phyloP scores from a whole-genome alignment of 352 stramenopile genomes.

The Phytophthora cryptogea region DNA sequence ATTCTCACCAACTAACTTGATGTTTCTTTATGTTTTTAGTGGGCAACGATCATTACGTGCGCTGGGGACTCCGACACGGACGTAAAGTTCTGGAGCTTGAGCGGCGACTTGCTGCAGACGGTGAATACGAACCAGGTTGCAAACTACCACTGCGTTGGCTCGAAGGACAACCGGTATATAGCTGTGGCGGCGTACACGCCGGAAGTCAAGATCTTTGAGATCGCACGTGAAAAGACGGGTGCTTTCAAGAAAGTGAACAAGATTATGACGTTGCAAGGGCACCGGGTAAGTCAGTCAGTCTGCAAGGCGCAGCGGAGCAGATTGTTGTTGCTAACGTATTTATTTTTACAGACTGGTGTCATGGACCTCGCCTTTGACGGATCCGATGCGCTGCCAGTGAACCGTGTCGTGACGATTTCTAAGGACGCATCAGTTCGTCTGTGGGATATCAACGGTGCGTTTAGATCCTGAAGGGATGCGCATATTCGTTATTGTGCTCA shows the following conservation, averaged over 20 bases:
- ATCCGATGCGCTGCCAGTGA: constrained; percentile 68
- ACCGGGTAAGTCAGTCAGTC: constrained; percentile 50
- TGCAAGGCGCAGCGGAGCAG: background rate
- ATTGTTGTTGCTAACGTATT: constrained; percentile 9
- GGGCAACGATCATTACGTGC: constrained; percentile 79
- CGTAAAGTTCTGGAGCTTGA: constrained; percentile 83
- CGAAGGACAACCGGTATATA: constrained; percentile 84
- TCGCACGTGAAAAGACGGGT: constrained; percentile 73
- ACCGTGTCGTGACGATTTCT: constrained; percentile 75
- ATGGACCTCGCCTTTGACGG: constrained; percentile 80
- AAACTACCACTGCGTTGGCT: constrained; percentile 81
- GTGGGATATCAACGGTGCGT: constrained; percentile 82
- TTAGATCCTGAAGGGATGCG: background rate
- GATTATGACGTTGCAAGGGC: constrained; percentile 82
- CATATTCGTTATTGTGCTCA: constrained; percentile 3
- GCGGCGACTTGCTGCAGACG: constrained; percentile 66
- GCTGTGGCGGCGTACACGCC: constrained; percentile 81
- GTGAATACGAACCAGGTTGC: constrained; percentile 83
- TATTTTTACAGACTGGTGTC: constrained; percentile 56
- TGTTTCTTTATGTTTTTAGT: constrained; percentile 35
- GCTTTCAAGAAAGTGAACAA: constrained; percentile 85
- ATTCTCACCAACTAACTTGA: constrained; percentile 1
- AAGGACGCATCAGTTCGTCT: constrained; percentile 78
- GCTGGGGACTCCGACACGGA: constrained; percentile 71
- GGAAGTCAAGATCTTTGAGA: constrained; percentile 86